These are phyloP conservation scores for Candida sanyaensis DNA, from an alignment of 1,139 yeast species.

Conservation along the genomic window DNA sequence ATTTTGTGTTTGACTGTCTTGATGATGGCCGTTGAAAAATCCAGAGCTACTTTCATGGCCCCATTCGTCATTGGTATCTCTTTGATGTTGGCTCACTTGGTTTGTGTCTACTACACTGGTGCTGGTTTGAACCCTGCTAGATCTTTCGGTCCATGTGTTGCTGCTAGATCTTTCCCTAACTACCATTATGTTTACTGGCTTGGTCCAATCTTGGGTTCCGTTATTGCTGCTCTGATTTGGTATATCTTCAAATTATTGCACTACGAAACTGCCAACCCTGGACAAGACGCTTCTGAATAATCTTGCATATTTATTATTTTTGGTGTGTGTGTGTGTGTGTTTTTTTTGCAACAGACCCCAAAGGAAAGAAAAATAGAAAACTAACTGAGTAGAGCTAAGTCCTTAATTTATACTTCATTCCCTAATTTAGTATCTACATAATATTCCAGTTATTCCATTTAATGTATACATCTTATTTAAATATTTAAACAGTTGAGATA, in stretches of 20 bases:
- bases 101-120: constrained; percentile 83
- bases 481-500: too few relatives aligned
- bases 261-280: constrained; percentile 73
- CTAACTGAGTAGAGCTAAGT: too few relatives aligned
- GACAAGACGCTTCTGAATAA: constrained; percentile 53
- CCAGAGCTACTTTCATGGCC: constrained; percentile 74
- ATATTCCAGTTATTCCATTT: too few relatives aligned
- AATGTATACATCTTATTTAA: too few relatives aligned
- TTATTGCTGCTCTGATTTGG: constrained; percentile 69
- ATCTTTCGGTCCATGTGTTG: constrained; percentile 82
- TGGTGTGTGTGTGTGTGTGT: background rate
- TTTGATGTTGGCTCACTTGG: constrained; percentile 78
- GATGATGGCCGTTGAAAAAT: constrained; percentile 84
- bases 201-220: constrained; percentile 76
- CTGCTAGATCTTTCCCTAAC: constrained; percentile 67
- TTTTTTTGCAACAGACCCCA: background rate
- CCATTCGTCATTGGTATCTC: constrained; percentile 85
- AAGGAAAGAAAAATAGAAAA: too few relatives aligned
- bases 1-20: constrained; percentile 75
- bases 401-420: too few relatives aligned
- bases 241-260: constrained; percentile 64
- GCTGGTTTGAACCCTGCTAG: constrained; percentile 94
- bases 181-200: constrained; percentile 95
- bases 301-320: background rate
- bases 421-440: too few relatives aligned